Conservation (phyloP, 495 filamentous ascomycete species). For the Alectoria sarmentosa region DNA sequence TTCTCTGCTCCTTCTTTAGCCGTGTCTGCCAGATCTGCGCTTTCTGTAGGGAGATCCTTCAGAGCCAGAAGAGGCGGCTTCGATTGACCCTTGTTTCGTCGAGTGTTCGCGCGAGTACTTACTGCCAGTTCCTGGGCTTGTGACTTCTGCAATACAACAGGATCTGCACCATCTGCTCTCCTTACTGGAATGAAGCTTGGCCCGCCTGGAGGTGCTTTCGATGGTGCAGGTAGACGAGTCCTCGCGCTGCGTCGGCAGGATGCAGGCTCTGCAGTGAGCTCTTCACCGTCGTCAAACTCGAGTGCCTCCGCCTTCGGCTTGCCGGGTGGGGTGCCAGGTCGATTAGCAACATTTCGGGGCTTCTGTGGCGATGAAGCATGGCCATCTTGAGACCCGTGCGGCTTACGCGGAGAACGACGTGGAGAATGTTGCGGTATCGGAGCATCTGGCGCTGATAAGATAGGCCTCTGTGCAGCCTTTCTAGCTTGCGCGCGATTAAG, state of each 20-base stretch:
- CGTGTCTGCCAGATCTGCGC: conserved; percentile 1
- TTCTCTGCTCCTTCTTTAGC: conserved; percentile 4
- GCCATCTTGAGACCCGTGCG: conserved; percentile 44
- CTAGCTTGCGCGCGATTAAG: conserved; percentile 53
- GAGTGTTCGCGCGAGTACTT: conserved; percentile 49
- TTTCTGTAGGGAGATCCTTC: conserved; percentile 33
- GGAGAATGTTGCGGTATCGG: conserved; percentile 29
- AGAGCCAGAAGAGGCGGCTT: conserved; percentile 42
- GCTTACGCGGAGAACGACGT: conserved; percentile 42
- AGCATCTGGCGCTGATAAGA: conserved; percentile 20
- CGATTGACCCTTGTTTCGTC: conserved; percentile 49
- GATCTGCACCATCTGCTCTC: conserved; percentile 48
- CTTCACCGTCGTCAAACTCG: conserved; percentile 22
- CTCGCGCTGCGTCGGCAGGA: conserved; percentile 40
- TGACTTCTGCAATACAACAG: conserved; percentile 48
- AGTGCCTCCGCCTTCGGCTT: conserved; percentile 20
- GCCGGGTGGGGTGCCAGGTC: conserved; percentile 23
- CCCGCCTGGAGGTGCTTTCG: conserved; percentile 27
- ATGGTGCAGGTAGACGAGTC: conserved; percentile 30
- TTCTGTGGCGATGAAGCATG: conserved; percentile 50
- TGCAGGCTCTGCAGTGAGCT: conserved; percentile 22
- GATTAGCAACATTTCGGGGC: conserved; percentile 30
- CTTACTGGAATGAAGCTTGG: conserved; percentile 50
- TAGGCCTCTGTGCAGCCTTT: conserved; percentile 45
- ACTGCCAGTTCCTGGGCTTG: conserved; percentile 53